Evolutionary conservation across 768 basidiomycete genomes (phyloP), one percentile per base, ranked within the genome.

Genomic region (Termitomyces sp.): DNA sequence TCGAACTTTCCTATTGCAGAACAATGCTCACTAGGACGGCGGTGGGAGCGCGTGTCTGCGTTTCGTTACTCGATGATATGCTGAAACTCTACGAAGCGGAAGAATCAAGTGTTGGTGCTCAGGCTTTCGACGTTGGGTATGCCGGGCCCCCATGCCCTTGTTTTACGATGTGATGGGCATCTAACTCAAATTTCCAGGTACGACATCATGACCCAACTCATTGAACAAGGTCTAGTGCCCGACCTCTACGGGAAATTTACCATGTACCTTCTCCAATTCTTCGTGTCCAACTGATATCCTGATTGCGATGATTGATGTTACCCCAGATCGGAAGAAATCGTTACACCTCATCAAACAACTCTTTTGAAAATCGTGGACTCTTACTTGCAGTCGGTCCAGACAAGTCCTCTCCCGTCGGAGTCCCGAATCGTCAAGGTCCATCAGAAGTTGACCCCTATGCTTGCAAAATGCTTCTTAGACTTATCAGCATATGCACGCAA

Each of bases 351-450:
- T 60, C 94, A 96, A 67, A 91, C 86, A 4, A 89, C 83, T n/a
- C 72, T 96, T 11, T 81, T 97, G 54, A 95, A 94, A 69, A 75
- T 96, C 15, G 73, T 94, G 12, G 94, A 96, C 66, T 89, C 91
- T 1, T 88, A 91, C 64, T 73, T 94, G 51, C 88, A 91, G 58
- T 78, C 83, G 12, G 70, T 72, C 25, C 73, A 74, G 58, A 61
- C 70, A 51, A 62, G 64, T 51, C 27, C 73, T 22, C 62, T 66
- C 36, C 62, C 65, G 16, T 60, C 65, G 27, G 66, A 68, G 36
- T 67, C 66, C 20, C 66, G 66, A 39, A 66, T 66, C 40, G 60
- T 73, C 38, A 70, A 68, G 44, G 68, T 73, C 18, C 76, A 82
- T 51, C 64, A 64, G 27, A 73, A 73, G 50, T 72, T 83, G 60